phyloP scores from a whole-genome alignment of 345 rosid genomes.

The Moricandia arvensis region DNA sequence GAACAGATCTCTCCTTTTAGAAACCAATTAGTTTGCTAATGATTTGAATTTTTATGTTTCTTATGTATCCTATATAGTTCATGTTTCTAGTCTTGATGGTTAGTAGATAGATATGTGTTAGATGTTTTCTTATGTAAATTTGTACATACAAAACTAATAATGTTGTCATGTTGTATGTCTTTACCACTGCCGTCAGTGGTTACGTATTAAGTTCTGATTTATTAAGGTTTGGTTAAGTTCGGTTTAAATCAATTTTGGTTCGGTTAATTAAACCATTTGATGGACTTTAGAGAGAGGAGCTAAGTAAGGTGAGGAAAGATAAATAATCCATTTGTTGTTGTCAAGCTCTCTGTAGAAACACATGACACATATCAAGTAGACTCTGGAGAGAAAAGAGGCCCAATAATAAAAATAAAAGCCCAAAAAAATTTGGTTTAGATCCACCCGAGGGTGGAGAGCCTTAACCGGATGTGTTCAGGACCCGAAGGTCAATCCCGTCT shows the following conservation, averaged over 20 bases:
- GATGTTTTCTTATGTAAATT: slow-evolving; percentile 2
- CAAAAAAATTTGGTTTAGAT: slow-evolving; percentile 37
- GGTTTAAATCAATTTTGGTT: background rate
- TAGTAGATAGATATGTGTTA: background rate
- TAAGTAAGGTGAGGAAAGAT: no score
- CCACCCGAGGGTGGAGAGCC: slow-evolving; percentile 44
- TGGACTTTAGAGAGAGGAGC: no score
- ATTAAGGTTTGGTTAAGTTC: background rate
- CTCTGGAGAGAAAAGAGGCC: background rate
- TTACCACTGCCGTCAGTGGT: background rate
- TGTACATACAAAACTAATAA: slow-evolving; percentile 26
- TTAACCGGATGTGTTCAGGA: slow-evolving; percentile 45
- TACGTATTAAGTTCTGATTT: background rate
- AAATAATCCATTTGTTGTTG: background rate
- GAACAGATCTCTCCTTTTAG: slow-evolving; percentile 76
- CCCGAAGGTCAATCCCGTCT: slow-evolving; percentile 48
- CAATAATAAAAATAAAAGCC: background rate
- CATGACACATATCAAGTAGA: background rate
- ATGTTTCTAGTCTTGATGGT: slow-evolving; percentile 3
- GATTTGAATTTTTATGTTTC: background rate
- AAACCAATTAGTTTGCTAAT: slow-evolving; percentile 59
- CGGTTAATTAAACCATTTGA: background rate
- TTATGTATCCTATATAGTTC: background rate
- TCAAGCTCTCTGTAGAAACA: background rate
- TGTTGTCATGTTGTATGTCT: slow-evolving; percentile 26